These are phyloP conservation scores for Tanozyma kutaoensis DNA, from an alignment of 805 yeast species.

Conservation along the genomic window DNA sequence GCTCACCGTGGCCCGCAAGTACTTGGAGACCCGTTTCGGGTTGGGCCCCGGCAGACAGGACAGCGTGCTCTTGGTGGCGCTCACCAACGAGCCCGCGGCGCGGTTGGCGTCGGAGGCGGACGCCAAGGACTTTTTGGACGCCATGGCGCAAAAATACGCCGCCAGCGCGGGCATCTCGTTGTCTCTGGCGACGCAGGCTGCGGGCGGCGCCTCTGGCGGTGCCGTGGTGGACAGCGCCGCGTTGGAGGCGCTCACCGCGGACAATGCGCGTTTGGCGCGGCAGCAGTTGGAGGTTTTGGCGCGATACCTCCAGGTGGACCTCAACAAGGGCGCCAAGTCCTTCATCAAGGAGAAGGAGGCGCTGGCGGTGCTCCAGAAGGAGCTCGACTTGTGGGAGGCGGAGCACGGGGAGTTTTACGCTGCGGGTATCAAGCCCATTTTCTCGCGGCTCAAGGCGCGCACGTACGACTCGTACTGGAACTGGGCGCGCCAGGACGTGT, in stretches of 20 bases:
- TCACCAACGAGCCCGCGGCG: constrained; percentile 81
- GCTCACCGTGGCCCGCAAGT: constrained; percentile 81
- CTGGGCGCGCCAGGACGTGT: constrained; percentile 97
- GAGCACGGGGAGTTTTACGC: constrained; percentile 86
- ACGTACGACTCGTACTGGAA: constrained; percentile 97
- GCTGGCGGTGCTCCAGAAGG: constrained; percentile 68
- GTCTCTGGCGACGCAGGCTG: constrained; percentile 44
- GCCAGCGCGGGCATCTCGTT: constrained; percentile 67
- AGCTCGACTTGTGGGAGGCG: constrained; percentile 81
- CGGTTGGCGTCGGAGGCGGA: constrained; percentile 82
- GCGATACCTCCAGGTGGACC: constrained; percentile 84
- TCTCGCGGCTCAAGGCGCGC: constrained; percentile 88
- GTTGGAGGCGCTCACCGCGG: constrained; percentile 67
- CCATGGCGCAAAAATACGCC: constrained; percentile 76
- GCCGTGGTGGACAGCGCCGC: constrained; percentile 94
- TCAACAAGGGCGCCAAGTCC: constrained; percentile 82
- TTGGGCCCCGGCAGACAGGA: constrained; percentile 92
- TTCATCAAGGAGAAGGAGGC: constrained; percentile 69
- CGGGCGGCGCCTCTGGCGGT: constrained; percentile 56
- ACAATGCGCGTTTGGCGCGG: constrained; percentile 54
- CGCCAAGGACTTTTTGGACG: constrained; percentile 82
- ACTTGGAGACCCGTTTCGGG: constrained; percentile 87
- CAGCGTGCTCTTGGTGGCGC: constrained; percentile 67
- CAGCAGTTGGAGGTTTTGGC: constrained; percentile 87
- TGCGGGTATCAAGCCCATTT: constrained; percentile 79